Percentiles rank a stretch among this genome's conserved stretches.
phyloP scores from a whole-genome alignment of 768 basidiomycete genomes.

The Trametes gibbosa region DNA sequence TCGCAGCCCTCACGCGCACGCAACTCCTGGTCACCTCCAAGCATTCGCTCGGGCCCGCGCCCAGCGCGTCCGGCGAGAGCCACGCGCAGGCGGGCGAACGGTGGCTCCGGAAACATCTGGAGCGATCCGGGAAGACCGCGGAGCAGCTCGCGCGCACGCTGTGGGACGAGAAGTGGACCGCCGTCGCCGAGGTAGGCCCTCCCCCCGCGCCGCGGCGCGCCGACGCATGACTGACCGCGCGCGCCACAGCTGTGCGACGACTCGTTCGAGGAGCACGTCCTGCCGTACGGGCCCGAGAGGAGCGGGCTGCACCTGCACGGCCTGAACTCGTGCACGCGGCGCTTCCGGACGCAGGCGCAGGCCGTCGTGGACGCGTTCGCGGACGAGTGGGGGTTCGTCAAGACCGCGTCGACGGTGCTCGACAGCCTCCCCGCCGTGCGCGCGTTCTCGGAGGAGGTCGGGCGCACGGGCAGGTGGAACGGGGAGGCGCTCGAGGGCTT shows the following conservation, averaged over 20 bases:
- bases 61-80: slow-evolving; percentile 34
- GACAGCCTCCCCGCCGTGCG: slow-evolving; percentile 64
- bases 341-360: slow-evolving; percentile 71
- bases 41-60: slow-evolving; percentile 71
- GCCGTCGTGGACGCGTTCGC: slow-evolving; percentile 75
- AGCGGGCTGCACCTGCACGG: slow-evolving; percentile 95
- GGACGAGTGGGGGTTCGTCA: slow-evolving; percentile 87
- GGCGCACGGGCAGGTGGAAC: slow-evolving; percentile 70
- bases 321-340: slow-evolving; percentile 65
- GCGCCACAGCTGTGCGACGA: slow-evolving; percentile 86
- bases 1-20: slow-evolving; percentile 73
- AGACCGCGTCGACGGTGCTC: slow-evolving; percentile 60
- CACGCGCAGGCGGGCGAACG: slow-evolving; percentile 83
- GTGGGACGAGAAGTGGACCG: slow-evolving; percentile 85
- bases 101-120: slow-evolving; percentile 77
- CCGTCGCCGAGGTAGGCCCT: slow-evolving; percentile 75
- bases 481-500: slow-evolving; percentile 91
- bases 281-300: slow-evolving; percentile 74
- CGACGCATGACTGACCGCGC: not conserved
- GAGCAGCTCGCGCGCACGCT: slow-evolving; percentile 70
- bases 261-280: slow-evolving; percentile 94
- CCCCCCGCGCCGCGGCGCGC: not conserved
- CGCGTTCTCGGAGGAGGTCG: slow-evolving; percentile 67
- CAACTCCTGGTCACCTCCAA: slow-evolving; percentile 89
- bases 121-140: slow-evolving; percentile 58